Evolutionary conservation across 2,329 filamentous ascomycete genomes (phyloP).

Genomic region (Fusarium robinianum): DNA sequence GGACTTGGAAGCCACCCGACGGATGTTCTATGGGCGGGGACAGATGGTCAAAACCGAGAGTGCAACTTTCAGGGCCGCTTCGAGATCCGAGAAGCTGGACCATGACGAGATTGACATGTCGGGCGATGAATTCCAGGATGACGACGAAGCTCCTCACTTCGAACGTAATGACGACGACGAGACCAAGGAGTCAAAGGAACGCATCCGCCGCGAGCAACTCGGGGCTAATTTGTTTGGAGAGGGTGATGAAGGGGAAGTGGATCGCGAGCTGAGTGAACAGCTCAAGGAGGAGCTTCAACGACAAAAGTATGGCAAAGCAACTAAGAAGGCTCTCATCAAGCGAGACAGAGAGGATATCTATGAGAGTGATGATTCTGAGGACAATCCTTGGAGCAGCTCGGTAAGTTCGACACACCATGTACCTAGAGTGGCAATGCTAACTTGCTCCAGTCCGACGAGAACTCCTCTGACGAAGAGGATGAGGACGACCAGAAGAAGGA

Average conservation of each 20-base stretch:
- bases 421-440: slow-evolving; percentile 23
- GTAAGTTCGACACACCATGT: slow-evolving; percentile 30
- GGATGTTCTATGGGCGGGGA: slow-evolving; percentile 55
- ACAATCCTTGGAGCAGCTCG: slow-evolving; percentile 48
- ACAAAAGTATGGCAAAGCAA: slow-evolving; percentile 73
- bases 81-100: slow-evolving; percentile 67
- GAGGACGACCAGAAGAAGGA: slow-evolving; percentile 56
- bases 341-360: slow-evolving; percentile 88
- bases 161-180: slow-evolving; percentile 84
- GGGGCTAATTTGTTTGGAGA: slow-evolving; percentile 81
- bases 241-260: slow-evolving; percentile 70
- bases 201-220: slow-evolving; percentile 80
- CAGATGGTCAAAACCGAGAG: slow-evolving; percentile 71
- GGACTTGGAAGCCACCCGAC: slow-evolving; percentile 64
- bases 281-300: slow-evolving; percentile 69
- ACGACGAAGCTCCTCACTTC: slow-evolving; percentile 77
- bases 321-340: slow-evolving; percentile 81
- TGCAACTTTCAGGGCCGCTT: slow-evolving; percentile 63
- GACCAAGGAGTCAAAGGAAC: slow-evolving; percentile 69
- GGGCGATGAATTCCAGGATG: slow-evolving; percentile 80
- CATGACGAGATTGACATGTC: slow-evolving; percentile 72
- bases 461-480: slow-evolving; percentile 45
- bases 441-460: slow-evolving; percentile 52
- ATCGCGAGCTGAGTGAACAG: slow-evolving; percentile 73
- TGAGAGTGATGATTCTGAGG: slow-evolving; percentile 66